phyloP scores from a whole-genome alignment of 305 asterid species.

The Fraxinus xanthoxyloides region DNA sequence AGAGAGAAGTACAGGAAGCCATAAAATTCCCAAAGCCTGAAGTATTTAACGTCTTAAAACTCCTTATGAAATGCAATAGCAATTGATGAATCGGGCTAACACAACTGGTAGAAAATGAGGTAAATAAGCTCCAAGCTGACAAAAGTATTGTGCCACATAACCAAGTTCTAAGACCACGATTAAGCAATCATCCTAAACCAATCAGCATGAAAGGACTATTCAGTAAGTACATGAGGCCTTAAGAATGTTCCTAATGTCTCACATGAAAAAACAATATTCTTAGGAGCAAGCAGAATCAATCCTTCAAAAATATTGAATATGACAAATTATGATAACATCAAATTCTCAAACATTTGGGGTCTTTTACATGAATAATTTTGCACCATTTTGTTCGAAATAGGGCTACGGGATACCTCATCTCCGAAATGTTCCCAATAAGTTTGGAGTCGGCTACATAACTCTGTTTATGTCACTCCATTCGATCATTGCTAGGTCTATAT shows the following conservation, averaged over 20 bases:
- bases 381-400: neutral
- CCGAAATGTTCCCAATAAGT: neutral
- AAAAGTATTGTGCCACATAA: neutral
- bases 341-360: neutral
- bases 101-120: conserved; percentile 12
- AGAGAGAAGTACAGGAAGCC: conserved; percentile 11
- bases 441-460: neutral
- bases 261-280: neutral
- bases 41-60: neutral
- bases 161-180: neutral
- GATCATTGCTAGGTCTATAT: neutral
- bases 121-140: neutral
- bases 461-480: neutral
- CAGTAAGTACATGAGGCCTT: neutral
- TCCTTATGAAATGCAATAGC: neutral
- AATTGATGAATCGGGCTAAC: neutral
- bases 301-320: conserved; percentile 4
- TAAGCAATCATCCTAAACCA: neutral
- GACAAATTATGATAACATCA: neutral
- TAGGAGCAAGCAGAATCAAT: neutral
- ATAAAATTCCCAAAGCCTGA: neutral
- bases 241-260: neutral
- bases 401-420: neutral
- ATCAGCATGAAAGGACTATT: neutral
- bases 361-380: neutral